A percentile compares a stretch with the other conserved stretches of the same genome.
phyloP scores from a whole-genome alignment of 768 basidiomycete species.

The Steccherinum ochraceum region DNA sequence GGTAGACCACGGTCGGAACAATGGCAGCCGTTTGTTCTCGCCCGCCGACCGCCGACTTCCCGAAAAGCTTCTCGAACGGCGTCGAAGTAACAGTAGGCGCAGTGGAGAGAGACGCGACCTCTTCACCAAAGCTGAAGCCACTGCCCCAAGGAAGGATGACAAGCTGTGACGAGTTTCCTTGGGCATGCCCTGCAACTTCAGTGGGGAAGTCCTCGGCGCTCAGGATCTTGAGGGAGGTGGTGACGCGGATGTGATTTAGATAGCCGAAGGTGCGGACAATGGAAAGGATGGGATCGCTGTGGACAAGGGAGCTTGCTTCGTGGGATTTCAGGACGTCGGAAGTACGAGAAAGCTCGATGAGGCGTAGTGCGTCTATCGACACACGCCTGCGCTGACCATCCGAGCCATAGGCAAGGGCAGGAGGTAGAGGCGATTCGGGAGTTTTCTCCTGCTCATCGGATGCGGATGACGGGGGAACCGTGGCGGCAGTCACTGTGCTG shows the following conservation, averaged over 20 bases:
- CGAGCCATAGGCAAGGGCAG: background rate
- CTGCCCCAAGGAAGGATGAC: slow-evolving; percentile 80
- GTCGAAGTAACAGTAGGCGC: slow-evolving; percentile 27
- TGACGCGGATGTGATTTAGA: slow-evolving; percentile 60
- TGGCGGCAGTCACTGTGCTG: slow-evolving; percentile 1
- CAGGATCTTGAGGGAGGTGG: slow-evolving; percentile 70
- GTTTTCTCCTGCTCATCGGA: slow-evolving; percentile 27
- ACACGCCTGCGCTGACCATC: slow-evolving; percentile 22
- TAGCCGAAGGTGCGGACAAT: slow-evolving; percentile 75
- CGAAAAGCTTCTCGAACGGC: slow-evolving; percentile 80
- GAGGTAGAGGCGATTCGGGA: background rate
- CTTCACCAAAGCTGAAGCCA: slow-evolving; percentile 2
- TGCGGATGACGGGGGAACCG: background rate
- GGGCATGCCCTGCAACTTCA: slow-evolving; percentile 56
- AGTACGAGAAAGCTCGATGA: slow-evolving; percentile 87
- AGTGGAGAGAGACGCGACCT: background rate
- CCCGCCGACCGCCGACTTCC: slow-evolving; percentile 39
- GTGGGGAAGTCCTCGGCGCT: slow-evolving; percentile 66
- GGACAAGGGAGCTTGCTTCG: slow-evolving; percentile 62
- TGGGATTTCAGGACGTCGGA: slow-evolving; percentile 82
- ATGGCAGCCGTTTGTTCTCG: slow-evolving; percentile 72
- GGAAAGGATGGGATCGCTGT: slow-evolving; percentile 64
- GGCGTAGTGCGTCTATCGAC: slow-evolving; percentile 70
- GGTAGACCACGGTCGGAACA: slow-evolving; percentile 72
- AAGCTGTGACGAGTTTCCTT: slow-evolving; percentile 56